Evolutionary conservation across 768 basidiomycete genomes (phyloP), one percentile per base, ranked within the genome.

Genomic region (Kwoniella heveanensis): DNA sequence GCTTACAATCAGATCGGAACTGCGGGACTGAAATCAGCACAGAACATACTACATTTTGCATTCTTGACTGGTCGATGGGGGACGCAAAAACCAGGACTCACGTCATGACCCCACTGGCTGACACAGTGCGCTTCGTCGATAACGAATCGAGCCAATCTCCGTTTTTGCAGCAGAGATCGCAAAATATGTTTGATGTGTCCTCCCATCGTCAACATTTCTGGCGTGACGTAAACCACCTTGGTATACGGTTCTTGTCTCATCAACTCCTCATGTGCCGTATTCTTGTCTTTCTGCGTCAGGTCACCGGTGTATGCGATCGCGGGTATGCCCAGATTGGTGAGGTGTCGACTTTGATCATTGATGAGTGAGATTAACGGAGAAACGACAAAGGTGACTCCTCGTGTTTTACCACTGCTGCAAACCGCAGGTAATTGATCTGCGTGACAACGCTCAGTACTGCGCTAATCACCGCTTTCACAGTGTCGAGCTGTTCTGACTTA

Each of bases 111-210:
- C 96, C 96, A 98, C 56, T 78, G 78, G 15, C 87, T 88, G 47
- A 98, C 90, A 77, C 92, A 92, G 78, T 99, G 96, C 1, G 93
- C 95, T 77, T 99, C 96, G 76, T 99, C 96, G 54, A 97, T 85
- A 1, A 96, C 93, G 76, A 99, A 95, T 30, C 95, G 83, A 15
- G 91, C 92, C 44, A 99, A 77, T 60, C 85, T 81, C 3, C 83
- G 81, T 25, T 81, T 75, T 6, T 80, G 74, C 72, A 92, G 84
- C 1, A 97, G 81, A n/a, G 81, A 78, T 21, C 77, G 68, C 10
- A 98, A 79, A 19, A 88, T 84, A 9, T 74, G 79, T 70, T 82
- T 84, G 54, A 90, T 84, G n/a, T 70, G 72, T 0, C 79, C 80
- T 60, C 87, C 91, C 66, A 86, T 84, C 32, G 85, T 83, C 49